phyloP scores from a whole-genome alignment of 2,329 filamentous ascomycete genomes.

The Ceratocystis ficicola region DNA sequence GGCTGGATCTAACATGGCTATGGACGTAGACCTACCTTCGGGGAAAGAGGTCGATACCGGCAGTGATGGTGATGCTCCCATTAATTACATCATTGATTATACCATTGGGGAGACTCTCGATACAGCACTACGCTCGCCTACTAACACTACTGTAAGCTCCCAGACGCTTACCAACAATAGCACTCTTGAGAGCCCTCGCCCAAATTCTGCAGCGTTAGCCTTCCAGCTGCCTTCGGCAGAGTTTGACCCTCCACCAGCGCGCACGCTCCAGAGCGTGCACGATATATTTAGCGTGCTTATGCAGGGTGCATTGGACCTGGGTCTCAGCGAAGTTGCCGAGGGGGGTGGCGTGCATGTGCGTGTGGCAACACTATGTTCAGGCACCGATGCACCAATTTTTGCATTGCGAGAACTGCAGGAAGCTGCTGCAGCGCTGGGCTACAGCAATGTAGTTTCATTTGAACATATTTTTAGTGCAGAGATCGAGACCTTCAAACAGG shows the following conservation, averaged over 20 bases:
- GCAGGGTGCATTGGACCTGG: conserved; percentile 18
- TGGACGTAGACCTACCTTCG: background rate
- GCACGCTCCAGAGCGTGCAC: conserved; percentile 4
- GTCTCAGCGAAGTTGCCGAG: conserved; percentile 26
- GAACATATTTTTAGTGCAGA: conserved; percentile 51
- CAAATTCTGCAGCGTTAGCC: background rate
- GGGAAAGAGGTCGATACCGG: background rate
- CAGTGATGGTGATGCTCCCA: too few relatives aligned
- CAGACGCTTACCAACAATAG: background rate
- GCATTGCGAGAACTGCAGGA: conserved; percentile 47
- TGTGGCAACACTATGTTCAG: conserved; percentile 66
- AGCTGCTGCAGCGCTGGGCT: conserved; percentile 29
- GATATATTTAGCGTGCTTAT: conserved; percentile 16
- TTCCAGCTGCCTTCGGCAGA: conserved; percentile 2
- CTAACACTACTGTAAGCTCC: background rate
- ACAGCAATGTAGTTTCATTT: conserved; percentile 32
- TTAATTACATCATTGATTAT: background rate
- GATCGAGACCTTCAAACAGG: conserved; percentile 51
- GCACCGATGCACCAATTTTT: conserved; percentile 62
- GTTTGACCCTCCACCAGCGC: background rate
- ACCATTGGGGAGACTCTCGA: background rate
- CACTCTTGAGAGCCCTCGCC: too few relatives aligned
- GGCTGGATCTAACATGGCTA: background rate
- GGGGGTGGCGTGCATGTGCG: conserved; percentile 27
- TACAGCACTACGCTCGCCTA: background rate